phyloP scores from a whole-genome alignment of 2,329 filamentous ascomycete genomes.

The Colletotrichum gloeosporioides region DNA sequence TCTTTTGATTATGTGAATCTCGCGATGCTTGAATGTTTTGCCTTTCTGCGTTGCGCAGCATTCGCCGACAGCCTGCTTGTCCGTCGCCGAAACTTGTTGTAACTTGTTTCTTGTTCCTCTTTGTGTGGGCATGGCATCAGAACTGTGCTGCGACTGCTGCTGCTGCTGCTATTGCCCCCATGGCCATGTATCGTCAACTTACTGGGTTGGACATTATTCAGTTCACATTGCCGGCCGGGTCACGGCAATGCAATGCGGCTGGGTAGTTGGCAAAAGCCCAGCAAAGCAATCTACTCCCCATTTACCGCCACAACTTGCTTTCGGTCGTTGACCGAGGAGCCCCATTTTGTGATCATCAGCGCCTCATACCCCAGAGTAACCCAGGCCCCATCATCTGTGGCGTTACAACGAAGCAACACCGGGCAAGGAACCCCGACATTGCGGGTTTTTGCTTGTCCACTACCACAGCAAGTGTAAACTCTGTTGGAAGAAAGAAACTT shows the following conservation, averaged over 20 bases:
- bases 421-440: conserved; percentile 8
- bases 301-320: not conserved
- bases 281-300: not conserved
- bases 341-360: not conserved
- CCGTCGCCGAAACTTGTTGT: not conserved
- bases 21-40: not conserved
- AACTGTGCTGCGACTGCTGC: not conserved
- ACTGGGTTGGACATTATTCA: not conserved
- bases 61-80: not conserved
- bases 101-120: not conserved
- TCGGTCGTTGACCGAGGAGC: conserved; percentile 16
- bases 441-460: not conserved
- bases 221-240: not conserved
- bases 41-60: not conserved
- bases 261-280: not conserved
- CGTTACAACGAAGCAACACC: not conserved
- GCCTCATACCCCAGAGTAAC: conserved; percentile 8
- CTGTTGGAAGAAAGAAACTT: not conserved
- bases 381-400: conserved; percentile 7
- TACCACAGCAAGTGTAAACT: not conserved
- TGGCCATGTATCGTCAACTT: not conserved
- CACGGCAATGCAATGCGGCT: not conserved
- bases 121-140: not conserved
- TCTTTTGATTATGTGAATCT: conserved; percentile 6
- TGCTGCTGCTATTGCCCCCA: not conserved